phyloP scores from a whole-genome alignment of 1,284 basidiomycete species.

The Rhodotorula sp. region DNA sequence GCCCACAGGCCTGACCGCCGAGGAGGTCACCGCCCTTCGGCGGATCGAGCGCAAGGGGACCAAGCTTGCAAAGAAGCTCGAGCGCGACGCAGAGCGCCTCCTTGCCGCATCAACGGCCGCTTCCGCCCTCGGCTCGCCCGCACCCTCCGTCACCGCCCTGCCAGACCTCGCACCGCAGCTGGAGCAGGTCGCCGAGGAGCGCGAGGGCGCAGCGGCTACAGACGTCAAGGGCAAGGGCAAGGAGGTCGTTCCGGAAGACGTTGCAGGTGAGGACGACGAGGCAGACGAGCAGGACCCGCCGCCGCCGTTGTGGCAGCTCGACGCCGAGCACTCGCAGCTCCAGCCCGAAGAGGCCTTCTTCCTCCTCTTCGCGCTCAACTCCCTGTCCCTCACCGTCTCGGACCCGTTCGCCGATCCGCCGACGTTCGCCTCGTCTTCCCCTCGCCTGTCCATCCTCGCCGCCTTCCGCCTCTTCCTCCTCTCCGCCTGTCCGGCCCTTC shows the following conservation, averaged over 20 bases:
- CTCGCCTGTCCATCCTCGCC: slow-evolving; percentile 32
- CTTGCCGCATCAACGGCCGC: slow-evolving; percentile 70
- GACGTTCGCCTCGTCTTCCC: background rate
- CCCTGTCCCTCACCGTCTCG: slow-evolving; percentile 22
- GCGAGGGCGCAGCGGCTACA: slow-evolving; percentile 50
- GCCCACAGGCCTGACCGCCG: slow-evolving; percentile 67
- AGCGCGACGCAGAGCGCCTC: slow-evolving; percentile 73
- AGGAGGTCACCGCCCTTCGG: slow-evolving; percentile 82
- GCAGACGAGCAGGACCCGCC: slow-evolving; percentile 50
- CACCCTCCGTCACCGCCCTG: background rate
- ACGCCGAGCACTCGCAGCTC: slow-evolving; percentile 89
- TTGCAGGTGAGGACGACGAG: slow-evolving; percentile 27
- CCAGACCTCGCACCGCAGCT: slow-evolving; percentile 7
- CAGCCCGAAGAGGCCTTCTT: slow-evolving; percentile 92
- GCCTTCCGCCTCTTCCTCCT: slow-evolving; percentile 25
- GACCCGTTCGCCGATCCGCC: background rate
- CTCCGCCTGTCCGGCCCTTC: slow-evolving; percentile 30
- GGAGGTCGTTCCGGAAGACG: background rate
- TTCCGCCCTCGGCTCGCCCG: slow-evolving; percentile 53
- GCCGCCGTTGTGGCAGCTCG: slow-evolving; percentile 42
- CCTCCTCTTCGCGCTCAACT: slow-evolving; percentile 54
- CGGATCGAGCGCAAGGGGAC: slow-evolving; percentile 82
- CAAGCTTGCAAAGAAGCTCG: slow-evolving; percentile 63
- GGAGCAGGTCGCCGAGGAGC: slow-evolving; percentile 42
- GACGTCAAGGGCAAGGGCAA: slow-evolving; percentile 26